These are phyloP conservation scores for Echria macrotheca DNA, from an alignment of 495 filamentous ascomycete species.

Conservation along the genomic window DNA sequence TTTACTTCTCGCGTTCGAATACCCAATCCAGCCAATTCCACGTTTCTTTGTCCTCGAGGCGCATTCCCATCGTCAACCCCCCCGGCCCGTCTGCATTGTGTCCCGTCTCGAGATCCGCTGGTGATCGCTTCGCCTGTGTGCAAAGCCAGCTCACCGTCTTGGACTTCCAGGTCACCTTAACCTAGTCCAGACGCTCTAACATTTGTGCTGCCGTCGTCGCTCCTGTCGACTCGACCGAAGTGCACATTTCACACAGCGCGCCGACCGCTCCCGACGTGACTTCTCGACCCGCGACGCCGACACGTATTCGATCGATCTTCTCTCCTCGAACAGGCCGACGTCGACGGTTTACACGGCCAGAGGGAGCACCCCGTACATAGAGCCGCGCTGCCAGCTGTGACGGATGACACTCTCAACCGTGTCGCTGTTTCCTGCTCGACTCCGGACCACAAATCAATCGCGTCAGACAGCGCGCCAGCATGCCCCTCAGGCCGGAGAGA, in stretches of 20 bases:
- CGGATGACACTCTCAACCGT: conserved; percentile 26
- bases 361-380: conserved; percentile 7
- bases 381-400: conserved; percentile 7
- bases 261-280: conserved; percentile 12
- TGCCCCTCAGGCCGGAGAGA: conserved; percentile 51
- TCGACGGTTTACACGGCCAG: not conserved
- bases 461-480: conserved; percentile 47
- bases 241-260: not conserved
- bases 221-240: not conserved
- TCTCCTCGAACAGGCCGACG: too few species aligned
- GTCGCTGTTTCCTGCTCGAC: conserved; percentile 15
- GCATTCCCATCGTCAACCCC: conserved; percentile 19
- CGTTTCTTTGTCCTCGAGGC: conserved; percentile 31
- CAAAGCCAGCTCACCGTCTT: conserved; percentile 8
- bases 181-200: too few species aligned
- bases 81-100: conserved; percentile 24
- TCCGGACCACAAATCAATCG: conserved; percentile 21
- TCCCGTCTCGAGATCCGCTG: conserved; percentile 16
- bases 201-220: not conserved
- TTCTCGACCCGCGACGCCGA: too few species aligned
- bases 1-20: conserved; percentile 14
- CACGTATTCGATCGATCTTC: too few species aligned
- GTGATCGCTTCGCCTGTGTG: conserved; percentile 14
- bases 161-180: not conserved
- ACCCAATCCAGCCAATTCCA: conserved; percentile 16